Base-by-base conservation (phyloP, 768 basidiomycete genomes). In the Mycena rosella region DNA sequence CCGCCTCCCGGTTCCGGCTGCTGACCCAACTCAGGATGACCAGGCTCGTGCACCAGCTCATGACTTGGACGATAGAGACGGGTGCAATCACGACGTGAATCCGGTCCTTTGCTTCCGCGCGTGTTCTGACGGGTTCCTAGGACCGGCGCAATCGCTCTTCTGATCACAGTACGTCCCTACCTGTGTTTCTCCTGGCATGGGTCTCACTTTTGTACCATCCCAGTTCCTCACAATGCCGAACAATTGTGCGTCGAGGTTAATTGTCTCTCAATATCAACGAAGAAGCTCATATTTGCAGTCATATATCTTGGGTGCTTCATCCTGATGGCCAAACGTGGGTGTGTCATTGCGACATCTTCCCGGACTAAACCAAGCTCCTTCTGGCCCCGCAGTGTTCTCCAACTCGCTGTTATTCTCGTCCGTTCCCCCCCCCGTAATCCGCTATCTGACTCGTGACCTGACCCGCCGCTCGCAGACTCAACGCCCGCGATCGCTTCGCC, bases 1-100 rank as follows among this genome's bases (percentile, higher is more conserved):
- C 15, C 27, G 6, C 22, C 38, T 3, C 18, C 48, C 9, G 14
- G 27, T 10, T n/a, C 13, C 4, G 45, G 10, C 2, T 24, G 18
- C 44, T 58, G 45, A 60, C 7, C 36, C 42, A 18, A 13, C 3
- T 18, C n/a, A 44, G 42, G 47, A 63, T 32, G 26, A 45, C 34
- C 29, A 55, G 49, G 24, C 62, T 56, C 20, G 44, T 63, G 26
- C 45, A 63, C n/a, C 54, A 56, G 22, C 53, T 63, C 32, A 63
- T 63, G 62, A 63, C 62, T 14, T 56, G 62, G 62, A 45, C 62
- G 18, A 56, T 63, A 22, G 62, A 63, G 17, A 63, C 62, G 42
- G 62, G 62, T 29, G 62, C 62, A 56, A 38, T 63, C 20, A 63
- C 62, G 14, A 63, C 45, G 62, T 63, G 13, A 62, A 15, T 24